Conservation (phyloP, 345 rosid species). For the Clarkia xantiana region DNA sequence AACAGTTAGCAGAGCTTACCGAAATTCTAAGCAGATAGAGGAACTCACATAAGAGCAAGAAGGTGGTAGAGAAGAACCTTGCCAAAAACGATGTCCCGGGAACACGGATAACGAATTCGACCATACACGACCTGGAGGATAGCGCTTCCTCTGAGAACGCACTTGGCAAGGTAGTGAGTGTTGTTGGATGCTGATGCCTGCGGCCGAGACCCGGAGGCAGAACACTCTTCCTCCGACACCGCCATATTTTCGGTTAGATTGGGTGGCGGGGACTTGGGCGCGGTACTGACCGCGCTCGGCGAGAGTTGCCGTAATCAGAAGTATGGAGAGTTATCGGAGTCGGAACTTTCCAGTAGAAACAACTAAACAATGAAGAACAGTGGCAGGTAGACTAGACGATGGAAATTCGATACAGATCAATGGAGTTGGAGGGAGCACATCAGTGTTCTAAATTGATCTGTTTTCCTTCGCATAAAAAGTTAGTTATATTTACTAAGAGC, state of each 20-base stretch:
- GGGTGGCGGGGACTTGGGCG: constrained; percentile 10
- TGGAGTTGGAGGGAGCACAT: too few species aligned
- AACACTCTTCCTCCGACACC: constrained; percentile 87
- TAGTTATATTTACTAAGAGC: too few species aligned
- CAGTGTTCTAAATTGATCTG: too few species aligned
- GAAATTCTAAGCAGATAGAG: neutral
- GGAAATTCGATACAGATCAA: too few species aligned
- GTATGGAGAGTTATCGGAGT: neutral
- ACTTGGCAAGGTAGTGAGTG: constrained; percentile 73
- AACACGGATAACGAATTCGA: constrained; percentile 54
- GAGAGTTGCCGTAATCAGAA: neutral
- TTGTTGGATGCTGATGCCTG: constrained; percentile 34
- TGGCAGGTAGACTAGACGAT: too few species aligned
- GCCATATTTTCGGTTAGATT: constrained; percentile 32
- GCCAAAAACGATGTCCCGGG: constrained; percentile 73
- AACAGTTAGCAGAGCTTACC: neutral
- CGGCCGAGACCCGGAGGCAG: constrained; percentile 53
- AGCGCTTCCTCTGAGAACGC: constrained; percentile 73
- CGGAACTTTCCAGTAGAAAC: neutral
- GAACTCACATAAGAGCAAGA: neutral
- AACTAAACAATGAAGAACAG: too few species aligned
- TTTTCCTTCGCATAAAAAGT: too few species aligned
- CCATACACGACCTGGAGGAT: constrained; percentile 76
- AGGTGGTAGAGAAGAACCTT: constrained; percentile 29
- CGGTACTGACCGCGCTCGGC: neutral